Evolutionary conservation across 1,284 basidiomycete genomes (phyloP), one percentile per base, ranked within the genome.

Genomic region (Marasmius tenuissimus): DNA sequence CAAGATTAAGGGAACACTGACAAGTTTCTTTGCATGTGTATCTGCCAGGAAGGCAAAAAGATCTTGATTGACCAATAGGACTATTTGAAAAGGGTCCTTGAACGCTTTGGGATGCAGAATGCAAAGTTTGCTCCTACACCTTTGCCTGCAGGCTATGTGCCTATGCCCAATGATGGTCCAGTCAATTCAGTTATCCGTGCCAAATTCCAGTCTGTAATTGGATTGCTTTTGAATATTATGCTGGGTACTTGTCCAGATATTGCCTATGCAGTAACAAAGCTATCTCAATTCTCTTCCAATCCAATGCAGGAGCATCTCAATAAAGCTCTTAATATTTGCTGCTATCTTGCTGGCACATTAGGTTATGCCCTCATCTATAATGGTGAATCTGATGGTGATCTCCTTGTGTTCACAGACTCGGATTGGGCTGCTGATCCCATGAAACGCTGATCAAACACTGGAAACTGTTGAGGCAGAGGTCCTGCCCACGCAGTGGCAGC

Each of bases 181-280:
- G 18, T 55, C 6, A 33, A 58, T 27, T 37, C 61, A 14, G 38
- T 33, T 48, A 37, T 65, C 22, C 61, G 58, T n/a, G 60, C 48
- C 27, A 48, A 62, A 45, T 74, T 61, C 56, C 73, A 73, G 61
- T 59, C 55, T 2, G 61, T 71, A 0, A 71, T 76, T 47, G 71
- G 75, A 42, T 67, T 69, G 2, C 64, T 75, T 34, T 58, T 76
- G 18, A 76, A 74, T 50, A 40, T 72, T 61, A 1, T 63, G 71
- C 53, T 64, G 58, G 68, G 71, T 8, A 75, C 75, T 6, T 63
- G 70, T 7, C 75, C 75, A 11, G 74, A 77, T 55, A 70, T 75
- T 52, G 63, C 67, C 11, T 75, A 60, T 60, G 66, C 72, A 0
- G 71, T 73, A 0, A 67, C 59, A 6, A 58, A 63, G 8, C 47